Evolutionary conservation across 352 stramenopile species (phyloP).

Genomic region (Phytopythium helicoides): DNA sequence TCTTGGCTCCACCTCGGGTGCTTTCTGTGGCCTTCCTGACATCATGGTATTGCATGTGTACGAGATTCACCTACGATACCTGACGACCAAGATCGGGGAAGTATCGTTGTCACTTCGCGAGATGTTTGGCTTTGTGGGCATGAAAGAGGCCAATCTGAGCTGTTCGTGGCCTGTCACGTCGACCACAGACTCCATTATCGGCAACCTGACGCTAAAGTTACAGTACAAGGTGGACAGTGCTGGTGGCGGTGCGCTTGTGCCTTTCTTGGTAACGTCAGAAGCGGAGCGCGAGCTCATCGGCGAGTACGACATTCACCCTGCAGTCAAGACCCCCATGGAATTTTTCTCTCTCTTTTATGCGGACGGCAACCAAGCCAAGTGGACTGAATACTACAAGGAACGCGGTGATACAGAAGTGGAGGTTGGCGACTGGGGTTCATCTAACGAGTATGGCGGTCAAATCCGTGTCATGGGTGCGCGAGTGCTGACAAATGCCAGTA

Average conservation of each 20-base stretch:
- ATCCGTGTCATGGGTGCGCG: conserved; percentile 63
- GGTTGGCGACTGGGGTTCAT: conserved; percentile 56
- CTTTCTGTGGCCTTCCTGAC: conserved; percentile 72
- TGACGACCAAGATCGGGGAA: conserved; percentile 84
- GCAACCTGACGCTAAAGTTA: conserved; percentile 64
- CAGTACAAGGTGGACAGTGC: conserved; percentile 64
- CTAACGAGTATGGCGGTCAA: conserved; percentile 67
- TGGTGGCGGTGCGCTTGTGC: conserved; percentile 33
- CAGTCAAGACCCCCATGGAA: conserved; percentile 43
- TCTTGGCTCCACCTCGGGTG: conserved; percentile 52
- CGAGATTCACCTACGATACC: conserved; percentile 78
- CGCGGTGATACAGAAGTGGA: conserved; percentile 77
- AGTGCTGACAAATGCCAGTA: conserved; percentile 77
- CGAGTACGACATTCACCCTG: conserved; percentile 61
- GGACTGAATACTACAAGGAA: conserved; percentile 63
- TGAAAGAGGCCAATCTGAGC: conserved; percentile 50
- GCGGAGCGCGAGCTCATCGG: conserved; percentile 63
- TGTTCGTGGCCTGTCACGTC: conserved; percentile 77
- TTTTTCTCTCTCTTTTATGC: conserved; percentile 74
- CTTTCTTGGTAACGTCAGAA: conserved; percentile 71
- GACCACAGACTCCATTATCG: conserved; percentile 58
- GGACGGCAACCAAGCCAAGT: conserved; percentile 40
- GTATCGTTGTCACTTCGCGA: conserved; percentile 72
- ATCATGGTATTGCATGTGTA: conserved; percentile 83
- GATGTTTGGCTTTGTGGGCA: conserved; percentile 68